Evolutionary conservation across 1,284 basidiomycete species (phyloP).

Genomic region (Rhodotorula sp.): DNA sequence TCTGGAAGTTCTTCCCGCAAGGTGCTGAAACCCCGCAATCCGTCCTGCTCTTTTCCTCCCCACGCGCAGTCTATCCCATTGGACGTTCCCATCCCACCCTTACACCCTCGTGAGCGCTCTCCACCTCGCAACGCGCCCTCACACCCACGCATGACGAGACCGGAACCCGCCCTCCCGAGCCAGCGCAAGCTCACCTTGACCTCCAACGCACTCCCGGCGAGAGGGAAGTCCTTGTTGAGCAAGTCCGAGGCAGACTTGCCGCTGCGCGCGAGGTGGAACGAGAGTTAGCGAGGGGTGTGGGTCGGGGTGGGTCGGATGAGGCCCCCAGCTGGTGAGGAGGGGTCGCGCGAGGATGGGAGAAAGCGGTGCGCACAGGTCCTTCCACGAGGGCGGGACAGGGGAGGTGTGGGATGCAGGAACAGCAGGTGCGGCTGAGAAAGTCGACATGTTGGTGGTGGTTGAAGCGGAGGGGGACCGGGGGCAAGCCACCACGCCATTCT

Average conservation of each 20-base stretch:
- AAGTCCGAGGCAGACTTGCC: constrained; percentile 97
- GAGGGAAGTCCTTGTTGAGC: constrained; percentile 88
- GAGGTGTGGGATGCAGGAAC: background rate
- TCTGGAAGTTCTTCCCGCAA: background rate
- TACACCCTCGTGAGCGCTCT: too few species aligned
- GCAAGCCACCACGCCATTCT: too few species aligned
- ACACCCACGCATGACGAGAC: constrained; percentile 4
- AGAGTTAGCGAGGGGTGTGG: background rate
- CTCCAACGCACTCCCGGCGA: constrained; percentile 61
- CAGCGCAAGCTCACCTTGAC: constrained; percentile 37
- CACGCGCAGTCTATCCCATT: too few species aligned
- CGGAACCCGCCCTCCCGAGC: too few species aligned
- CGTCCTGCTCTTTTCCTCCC: too few species aligned
- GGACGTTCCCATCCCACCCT: too few species aligned
- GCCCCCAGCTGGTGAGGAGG: too few species aligned
- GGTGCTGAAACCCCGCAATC: too few species aligned
- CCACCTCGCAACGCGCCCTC: too few species aligned
- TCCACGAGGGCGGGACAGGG: constrained; percentile 23
- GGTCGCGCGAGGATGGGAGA: background rate
- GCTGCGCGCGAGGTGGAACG: constrained; percentile 9
- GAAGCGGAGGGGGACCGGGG: too few species aligned
- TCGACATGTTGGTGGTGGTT: too few species aligned
- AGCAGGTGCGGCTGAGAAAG: background rate
- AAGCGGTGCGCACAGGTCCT: constrained; percentile 17
- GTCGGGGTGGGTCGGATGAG: background rate